phyloP scores from a whole-genome alignment of 2,329 filamentous ascomycete genomes.

The Didymosphaeria variabile region DNA sequence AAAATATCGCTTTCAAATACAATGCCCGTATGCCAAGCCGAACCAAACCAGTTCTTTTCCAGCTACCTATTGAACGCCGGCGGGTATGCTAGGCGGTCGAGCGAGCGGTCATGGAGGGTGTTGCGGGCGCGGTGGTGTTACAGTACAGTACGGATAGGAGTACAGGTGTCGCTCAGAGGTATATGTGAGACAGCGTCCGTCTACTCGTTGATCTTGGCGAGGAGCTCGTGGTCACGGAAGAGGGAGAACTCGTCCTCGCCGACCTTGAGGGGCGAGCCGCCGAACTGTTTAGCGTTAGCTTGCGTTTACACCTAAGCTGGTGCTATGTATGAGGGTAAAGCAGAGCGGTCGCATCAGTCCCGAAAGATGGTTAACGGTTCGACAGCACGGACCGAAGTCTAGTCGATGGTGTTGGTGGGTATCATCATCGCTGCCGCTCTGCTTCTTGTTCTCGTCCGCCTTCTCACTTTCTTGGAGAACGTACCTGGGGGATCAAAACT shows the following conservation, averaged over 20 bases:
- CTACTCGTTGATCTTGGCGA: conserved; percentile 99
- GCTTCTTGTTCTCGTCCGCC: background rate
- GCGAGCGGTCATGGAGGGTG: conserved; percentile 16
- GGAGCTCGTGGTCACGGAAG: conserved; percentile 97
- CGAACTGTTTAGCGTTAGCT: conserved; percentile 68
- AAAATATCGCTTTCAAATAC: conserved; percentile 26
- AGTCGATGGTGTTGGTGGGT: conserved; percentile 85
- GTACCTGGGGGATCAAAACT: conserved; percentile 93
- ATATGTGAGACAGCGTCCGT: conserved; percentile 1
- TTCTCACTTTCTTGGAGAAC: conserved; percentile 41
- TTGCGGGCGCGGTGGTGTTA: conserved; percentile 34
- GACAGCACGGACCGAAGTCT: conserved; percentile 98
- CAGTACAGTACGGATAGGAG: conserved; percentile 34
- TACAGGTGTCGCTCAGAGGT: too few relatives aligned
- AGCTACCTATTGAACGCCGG: conserved; percentile 41
- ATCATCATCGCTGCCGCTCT: conserved; percentile 75
- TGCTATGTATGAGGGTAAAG: background rate
- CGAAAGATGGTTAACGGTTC: conserved; percentile 99
- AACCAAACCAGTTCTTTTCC: background rate
- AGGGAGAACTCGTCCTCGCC: conserved; percentile 96
- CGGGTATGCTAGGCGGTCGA: conserved; percentile 38
- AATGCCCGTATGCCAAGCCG: conserved; percentile 20
- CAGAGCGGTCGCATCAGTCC: conserved; percentile 75
- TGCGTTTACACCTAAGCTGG: background rate
- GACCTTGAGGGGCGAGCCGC: conserved; percentile 94